Evolutionary conservation across 176 grass and related monocot genomes (phyloP).

Genomic region (Ensete glaucum): DNA sequence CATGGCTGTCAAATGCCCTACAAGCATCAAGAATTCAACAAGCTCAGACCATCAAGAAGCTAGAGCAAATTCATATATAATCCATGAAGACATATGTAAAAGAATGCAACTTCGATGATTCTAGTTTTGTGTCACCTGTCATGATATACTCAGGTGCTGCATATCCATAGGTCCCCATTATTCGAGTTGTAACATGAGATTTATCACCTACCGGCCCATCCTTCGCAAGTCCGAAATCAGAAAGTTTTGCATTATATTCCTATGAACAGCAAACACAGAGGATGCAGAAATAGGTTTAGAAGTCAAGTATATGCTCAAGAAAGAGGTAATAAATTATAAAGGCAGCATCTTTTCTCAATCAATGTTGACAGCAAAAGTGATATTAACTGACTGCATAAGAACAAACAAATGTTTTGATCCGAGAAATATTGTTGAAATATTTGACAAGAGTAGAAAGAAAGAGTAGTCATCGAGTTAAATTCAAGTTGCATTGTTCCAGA

Average conservation of each 20-base stretch:
- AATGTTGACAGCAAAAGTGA: too few relatives aligned
- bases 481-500: too few relatives aligned
- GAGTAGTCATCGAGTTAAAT: too few relatives aligned
- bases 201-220: constrained; percentile 40
- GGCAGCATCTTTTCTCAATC: too few relatives aligned
- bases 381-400: too few relatives aligned
- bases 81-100: not conserved
- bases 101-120: not conserved
- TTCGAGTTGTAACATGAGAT: constrained; percentile 47
- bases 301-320: not conserved
- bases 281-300: not conserved
- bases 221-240: constrained; percentile 53
- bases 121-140: constrained; percentile 23
- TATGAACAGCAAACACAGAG: not conserved
- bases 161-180: constrained; percentile 48
- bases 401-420: too few relatives aligned
- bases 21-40: not conserved
- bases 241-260: constrained; percentile 44
- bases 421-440: too few relatives aligned
- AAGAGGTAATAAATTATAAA: not conserved
- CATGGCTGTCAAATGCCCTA: constrained; percentile 49
- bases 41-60: too few relatives aligned
- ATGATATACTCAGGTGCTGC: constrained; percentile 47
- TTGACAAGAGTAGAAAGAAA: too few relatives aligned
- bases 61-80: too few relatives aligned